A percentile compares a stretch with the other conserved stretches of the same genome.
phyloP scores from a whole-genome alignment of 2,329 filamentous ascomycete genomes.

The Pseudogymnoascus sp. region DNA sequence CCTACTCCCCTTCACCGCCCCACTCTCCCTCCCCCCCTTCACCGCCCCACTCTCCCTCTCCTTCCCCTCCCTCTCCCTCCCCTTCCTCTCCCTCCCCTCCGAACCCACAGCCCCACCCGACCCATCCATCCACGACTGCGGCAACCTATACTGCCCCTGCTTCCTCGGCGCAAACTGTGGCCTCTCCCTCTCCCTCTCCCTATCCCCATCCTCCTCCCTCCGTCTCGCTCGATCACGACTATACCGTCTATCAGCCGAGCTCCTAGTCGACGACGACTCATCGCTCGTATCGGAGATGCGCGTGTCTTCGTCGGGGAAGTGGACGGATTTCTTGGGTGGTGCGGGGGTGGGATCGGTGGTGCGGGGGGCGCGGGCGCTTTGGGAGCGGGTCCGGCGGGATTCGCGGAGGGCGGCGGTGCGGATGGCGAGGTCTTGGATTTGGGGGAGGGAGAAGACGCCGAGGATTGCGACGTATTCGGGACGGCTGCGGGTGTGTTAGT shows the following conservation, averaged over 20 bases:
- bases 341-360: background rate
- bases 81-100: background rate
- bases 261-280: background rate
- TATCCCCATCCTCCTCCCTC: slow-evolving; percentile 31
- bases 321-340: background rate
- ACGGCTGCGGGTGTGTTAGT: slow-evolving; percentile 25
- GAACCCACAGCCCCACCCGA: background rate
- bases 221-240: background rate
- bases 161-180: slow-evolving; percentile 22
- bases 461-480: slow-evolving; percentile 54
- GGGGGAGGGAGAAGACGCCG: slow-evolving; percentile 43
- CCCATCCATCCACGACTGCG: background rate
- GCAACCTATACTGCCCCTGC: slow-evolving; percentile 1
- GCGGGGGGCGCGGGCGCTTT: background rate
- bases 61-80: slow-evolving; percentile 10
- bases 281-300: slow-evolving; percentile 2
- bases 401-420: slow-evolving; percentile 32
- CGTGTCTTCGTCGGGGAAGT: background rate
- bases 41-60: slow-evolving; percentile 6
- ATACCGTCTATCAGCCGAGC: background rate
- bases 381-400: slow-evolving; percentile 14
- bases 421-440: slow-evolving; percentile 45
- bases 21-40: background rate
- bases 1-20: slow-evolving; percentile 29
- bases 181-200: slow-evolving; percentile 24